phyloP scores from a whole-genome alignment of 2,329 filamentous ascomycete genomes.

The Domatiomyces catenatus region DNA sequence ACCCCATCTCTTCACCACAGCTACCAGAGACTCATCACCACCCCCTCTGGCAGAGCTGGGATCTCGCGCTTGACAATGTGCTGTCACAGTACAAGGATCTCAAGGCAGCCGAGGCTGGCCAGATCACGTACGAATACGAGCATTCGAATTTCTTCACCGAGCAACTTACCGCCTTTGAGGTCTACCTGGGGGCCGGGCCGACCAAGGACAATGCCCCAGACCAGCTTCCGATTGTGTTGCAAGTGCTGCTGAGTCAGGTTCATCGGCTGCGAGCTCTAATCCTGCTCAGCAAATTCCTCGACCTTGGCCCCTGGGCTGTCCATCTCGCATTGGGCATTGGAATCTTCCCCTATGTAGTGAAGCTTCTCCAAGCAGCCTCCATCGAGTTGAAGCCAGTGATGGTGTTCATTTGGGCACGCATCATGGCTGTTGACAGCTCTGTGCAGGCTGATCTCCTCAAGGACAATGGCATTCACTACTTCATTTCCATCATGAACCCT shows the following conservation, averaged over 20 bases:
- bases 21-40: conserved; percentile 93
- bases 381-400: conserved; percentile 92
- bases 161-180: conserved; percentile 90
- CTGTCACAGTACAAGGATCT: conserved; percentile 75
- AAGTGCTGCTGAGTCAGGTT: conserved; percentile 89
- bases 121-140: conserved; percentile 73
- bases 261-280: conserved; percentile 84
- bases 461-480: conserved; percentile 94
- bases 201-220: conserved; percentile 78
- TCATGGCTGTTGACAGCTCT: conserved; percentile 84
- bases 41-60: conserved; percentile 93
- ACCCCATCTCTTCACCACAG: conserved; percentile 78
- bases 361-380: conserved; percentile 86
- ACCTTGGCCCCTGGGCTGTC: conserved; percentile 96
- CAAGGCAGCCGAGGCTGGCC: conserved; percentile 57
- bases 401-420: conserved; percentile 98
- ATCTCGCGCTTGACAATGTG: conserved; percentile 90
- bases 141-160: conserved; percentile 95
- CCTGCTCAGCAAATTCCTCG: conserved; percentile 79
- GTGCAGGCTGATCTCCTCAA: conserved; percentile 91
- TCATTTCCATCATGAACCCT: conserved; percentile 80
- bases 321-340: conserved; percentile 93
- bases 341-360: conserved; percentile 97
- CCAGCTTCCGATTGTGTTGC: conserved; percentile 87
- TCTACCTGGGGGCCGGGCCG: conserved; percentile 74